Evolutionary conservation across 2,329 filamentous ascomycete genomes (phyloP), one percentile per base, ranked within the genome.

Genomic region (Pestalotiopsis sp.): DNA sequence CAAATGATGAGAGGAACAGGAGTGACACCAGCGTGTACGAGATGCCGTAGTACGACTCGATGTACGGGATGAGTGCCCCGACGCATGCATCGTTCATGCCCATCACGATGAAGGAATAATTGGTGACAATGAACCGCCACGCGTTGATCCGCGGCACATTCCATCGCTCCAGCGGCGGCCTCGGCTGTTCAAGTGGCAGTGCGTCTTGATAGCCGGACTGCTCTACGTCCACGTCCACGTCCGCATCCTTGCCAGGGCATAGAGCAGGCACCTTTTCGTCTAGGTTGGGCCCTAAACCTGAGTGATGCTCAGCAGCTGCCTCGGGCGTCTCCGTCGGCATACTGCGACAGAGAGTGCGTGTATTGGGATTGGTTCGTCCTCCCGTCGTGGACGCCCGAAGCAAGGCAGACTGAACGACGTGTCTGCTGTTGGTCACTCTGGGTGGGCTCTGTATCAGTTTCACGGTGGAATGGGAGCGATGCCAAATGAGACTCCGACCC

Each of bases 71-170:
- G 20, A 88, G 77, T 58, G 85, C 82, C 57, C 90, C 90, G 59
- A 89, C 84, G 27, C 87, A 87, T 11, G 87, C 91, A 79, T 93
- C 91, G 73, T 91, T 92, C 80, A 90, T 86, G 6, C 91, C 91
- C 82, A 92, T 87, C 39, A 92, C 82, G 23, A 90, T 80, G 71
- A 93, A 89, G 4, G 86, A 85, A 78, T 87, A 88, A 73, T 90
- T 88, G 3, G 89, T 86, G 0, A 87, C 83, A 45, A 87, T 78
- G 60, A 88, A 87, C 52, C 90, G 86, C 72, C 82, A 89, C 4
- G 87, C 79, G 75, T 91, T 93, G 57, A 83, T 81, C 9, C 80
- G 77, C 0, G 91, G 86, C n/a, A 81, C 79, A 73, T 92, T 92
- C 92, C 91, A 93, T 78, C 78, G 81, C 74, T 91, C 86, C 17